Conservation (phyloP, 2,329 filamentous ascomycete genomes). For the Cercospora zeina region DNA sequence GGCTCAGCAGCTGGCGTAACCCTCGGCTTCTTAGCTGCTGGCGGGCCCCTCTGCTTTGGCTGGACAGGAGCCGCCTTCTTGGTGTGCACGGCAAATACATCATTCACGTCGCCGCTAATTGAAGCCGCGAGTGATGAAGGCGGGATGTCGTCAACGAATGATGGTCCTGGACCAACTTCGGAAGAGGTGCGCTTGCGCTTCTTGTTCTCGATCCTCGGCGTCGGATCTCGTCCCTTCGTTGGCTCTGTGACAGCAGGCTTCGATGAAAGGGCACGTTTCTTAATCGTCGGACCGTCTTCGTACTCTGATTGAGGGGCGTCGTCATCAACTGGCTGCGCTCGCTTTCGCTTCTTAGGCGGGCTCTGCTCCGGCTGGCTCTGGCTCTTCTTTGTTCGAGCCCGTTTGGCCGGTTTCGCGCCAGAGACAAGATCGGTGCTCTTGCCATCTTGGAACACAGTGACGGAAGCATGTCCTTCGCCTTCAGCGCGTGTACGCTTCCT, state of each 20-base stretch:
- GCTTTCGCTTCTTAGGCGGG: slow-evolving; percentile 4
- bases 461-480: background rate
- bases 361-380: background rate
- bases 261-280: background rate
- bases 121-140: background rate
- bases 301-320: slow-evolving; percentile 1
- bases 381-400: slow-evolving; percentile 5
- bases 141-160: background rate
- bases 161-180: background rate
- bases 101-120: background rate
- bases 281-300: background rate
- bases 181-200: background rate
- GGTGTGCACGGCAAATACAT: background rate
- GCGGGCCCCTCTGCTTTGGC: slow-evolving; percentile 8
- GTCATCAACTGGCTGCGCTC: background rate
- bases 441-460: background rate
- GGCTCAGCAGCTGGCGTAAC: background rate
- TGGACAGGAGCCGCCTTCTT: background rate
- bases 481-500: background rate
- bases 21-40: slow-evolving; percentile 9
- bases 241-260: background rate
- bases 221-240: background rate
- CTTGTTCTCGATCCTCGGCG: background rate
- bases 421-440: background rate
- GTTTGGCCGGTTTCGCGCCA: background rate